Conservation (phyloP, 768 basidiomycete genomes). For the Mycena sanguinolenta region DNA sequence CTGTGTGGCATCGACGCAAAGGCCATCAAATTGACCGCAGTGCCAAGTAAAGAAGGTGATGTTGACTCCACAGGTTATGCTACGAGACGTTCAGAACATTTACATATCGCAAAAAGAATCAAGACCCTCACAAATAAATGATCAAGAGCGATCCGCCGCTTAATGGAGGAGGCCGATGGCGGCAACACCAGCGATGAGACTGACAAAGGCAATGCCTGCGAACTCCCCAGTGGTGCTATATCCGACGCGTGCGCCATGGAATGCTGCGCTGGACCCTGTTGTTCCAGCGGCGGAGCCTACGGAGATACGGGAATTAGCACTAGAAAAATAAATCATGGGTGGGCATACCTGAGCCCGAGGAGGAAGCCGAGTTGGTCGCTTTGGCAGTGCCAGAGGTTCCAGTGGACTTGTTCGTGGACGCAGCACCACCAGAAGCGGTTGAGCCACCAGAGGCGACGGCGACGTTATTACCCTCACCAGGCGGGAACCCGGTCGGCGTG, state of each 20-base stretch:
- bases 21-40: too few species aligned
- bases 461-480: background rate
- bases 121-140: background rate
- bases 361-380: background rate
- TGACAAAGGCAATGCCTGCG: constrained; percentile 22
- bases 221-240: constrained; percentile 21
- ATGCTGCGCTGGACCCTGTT: constrained; percentile 22
- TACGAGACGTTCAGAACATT: background rate
- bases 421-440: background rate
- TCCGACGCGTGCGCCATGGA: constrained; percentile 22
- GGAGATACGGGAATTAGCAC: too few species aligned
- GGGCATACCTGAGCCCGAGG: background rate
- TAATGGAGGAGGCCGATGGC: constrained; percentile 30
- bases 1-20: background rate
- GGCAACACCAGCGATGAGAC: constrained; percentile 24
- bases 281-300: background rate
- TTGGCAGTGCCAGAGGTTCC: background rate
- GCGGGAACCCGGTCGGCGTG: background rate
- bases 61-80: background rate
- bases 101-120: background rate
- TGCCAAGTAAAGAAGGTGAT: background rate
- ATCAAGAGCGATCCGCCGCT: background rate
- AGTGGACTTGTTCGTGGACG: background rate
- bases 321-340: background rate
- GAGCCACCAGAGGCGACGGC: background rate